These are phyloP conservation scores for Bipolaris gigantea DNA, from an alignment of 2,329 filamentous ascomycete species.

Conservation along the genomic window DNA sequence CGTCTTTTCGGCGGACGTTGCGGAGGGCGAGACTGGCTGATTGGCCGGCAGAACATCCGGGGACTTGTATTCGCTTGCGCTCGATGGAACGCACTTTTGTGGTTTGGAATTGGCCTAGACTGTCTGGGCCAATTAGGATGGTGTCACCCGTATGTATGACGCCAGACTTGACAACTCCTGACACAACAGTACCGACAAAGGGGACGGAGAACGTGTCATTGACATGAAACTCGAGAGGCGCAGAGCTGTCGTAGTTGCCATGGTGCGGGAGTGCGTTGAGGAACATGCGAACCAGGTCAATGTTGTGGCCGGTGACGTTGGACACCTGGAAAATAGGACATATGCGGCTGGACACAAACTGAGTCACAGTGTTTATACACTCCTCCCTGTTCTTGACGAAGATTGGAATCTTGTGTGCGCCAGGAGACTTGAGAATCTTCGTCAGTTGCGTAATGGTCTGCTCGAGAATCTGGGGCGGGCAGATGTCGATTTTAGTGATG, in stretches of 20 bases:
- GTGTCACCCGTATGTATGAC: constrained; percentile 88
- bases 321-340: constrained; percentile 98
- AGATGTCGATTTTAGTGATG: constrained; percentile 98
- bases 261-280: constrained; percentile 94
- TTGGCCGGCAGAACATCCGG: constrained; percentile 86
- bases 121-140: constrained; percentile 87
- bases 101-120: constrained; percentile 82
- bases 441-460: constrained; percentile 91
- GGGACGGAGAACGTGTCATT: constrained; percentile 99
- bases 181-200: constrained; percentile 94
- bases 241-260: constrained; percentile 82
- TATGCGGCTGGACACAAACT: constrained; percentile 93
- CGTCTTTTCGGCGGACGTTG: constrained; percentile 84
- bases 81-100: constrained; percentile 92
- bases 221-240: constrained; percentile 90
- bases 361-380: constrained; percentile 91
- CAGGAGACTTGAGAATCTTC: constrained; percentile 90
- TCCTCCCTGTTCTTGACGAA: constrained; percentile 92
- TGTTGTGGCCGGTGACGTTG: constrained; percentile 90
- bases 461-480: constrained; percentile 90
- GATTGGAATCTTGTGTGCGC: constrained; percentile 91
- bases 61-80: constrained; percentile 86
- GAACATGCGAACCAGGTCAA: constrained; percentile 89
- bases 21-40: constrained; percentile 90
- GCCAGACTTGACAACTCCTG: constrained; percentile 82